A percentile compares a stretch with the other conserved stretches of the same genome.
Evolutionary conservation across 1,284 basidiomycete genomes (phyloP).

Genomic region (Blastosporella zonata): DNA sequence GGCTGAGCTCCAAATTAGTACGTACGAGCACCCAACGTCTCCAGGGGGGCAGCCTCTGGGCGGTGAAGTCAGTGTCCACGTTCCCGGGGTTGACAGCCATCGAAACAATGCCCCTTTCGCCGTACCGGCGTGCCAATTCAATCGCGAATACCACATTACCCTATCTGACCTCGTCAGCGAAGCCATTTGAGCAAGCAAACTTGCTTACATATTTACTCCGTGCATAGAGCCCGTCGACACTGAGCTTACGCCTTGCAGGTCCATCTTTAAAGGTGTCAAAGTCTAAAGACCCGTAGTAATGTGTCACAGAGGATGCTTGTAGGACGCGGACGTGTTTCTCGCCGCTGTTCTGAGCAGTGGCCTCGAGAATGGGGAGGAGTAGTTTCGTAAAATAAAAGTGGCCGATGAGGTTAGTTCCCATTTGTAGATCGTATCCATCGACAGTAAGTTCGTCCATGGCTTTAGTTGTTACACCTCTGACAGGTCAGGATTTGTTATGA

Average conservation of each 20-base stretch:
- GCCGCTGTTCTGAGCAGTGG: slow-evolving; percentile 29
- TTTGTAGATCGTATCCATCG: slow-evolving; percentile 60
- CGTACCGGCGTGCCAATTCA: slow-evolving; percentile 49
- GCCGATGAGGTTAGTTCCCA: slow-evolving; percentile 58
- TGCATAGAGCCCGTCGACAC: slow-evolving; percentile 8
- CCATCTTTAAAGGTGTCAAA: slow-evolving; percentile 38
- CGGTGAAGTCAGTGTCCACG: slow-evolving; percentile 38
- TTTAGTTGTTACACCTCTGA: slow-evolving; percentile 55
- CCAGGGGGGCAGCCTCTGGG: slow-evolving; percentile 19
- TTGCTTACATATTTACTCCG: slow-evolving; percentile 24
- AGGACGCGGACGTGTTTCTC: slow-evolving; percentile 42
- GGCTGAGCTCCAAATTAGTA: background rate
- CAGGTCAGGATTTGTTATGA: background rate
- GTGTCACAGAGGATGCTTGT: slow-evolving; percentile 37
- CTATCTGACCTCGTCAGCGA: slow-evolving; percentile 25
- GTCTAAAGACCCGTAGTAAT: slow-evolving; percentile 24
- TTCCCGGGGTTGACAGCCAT: slow-evolving; percentile 46
- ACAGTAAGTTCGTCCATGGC: slow-evolving; percentile 42
- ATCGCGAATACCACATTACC: slow-evolving; percentile 49
- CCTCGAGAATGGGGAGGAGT: slow-evolving; percentile 42
- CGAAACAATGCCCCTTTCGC: slow-evolving; percentile 50
- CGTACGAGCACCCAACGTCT: slow-evolving; percentile 4
- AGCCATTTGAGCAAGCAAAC: background rate
- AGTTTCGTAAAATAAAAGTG: slow-evolving; percentile 48
- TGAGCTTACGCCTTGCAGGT: slow-evolving; percentile 28